Conservation (phyloP, 768 basidiomycete species). For the Kwoniella botswanensis region DNA sequence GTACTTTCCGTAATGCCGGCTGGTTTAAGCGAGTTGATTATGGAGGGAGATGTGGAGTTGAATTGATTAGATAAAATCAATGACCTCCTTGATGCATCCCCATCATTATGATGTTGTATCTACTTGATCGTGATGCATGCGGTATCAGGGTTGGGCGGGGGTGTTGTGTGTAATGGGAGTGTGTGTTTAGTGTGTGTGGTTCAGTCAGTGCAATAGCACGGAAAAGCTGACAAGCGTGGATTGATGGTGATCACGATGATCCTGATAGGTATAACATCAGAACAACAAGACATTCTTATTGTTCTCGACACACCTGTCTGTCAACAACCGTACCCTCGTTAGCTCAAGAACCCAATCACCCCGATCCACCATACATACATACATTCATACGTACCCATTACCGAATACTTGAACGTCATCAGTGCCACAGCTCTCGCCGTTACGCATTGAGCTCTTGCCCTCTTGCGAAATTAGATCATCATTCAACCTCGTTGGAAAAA, state of each 20-base stretch:
- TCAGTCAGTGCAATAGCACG: neutral
- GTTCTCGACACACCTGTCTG: constrained; percentile 3
- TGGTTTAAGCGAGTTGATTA: neutral
- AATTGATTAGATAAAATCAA: neutral
- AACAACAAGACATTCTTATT: constrained; percentile 5
- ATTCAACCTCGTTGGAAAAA: neutral
- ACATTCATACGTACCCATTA: neutral
- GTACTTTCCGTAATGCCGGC: neutral
- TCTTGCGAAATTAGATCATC: neutral
- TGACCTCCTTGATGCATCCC: neutral
- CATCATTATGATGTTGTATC: neutral
- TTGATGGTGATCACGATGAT: neutral
- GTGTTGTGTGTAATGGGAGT: neutral
- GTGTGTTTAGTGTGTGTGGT: neutral
- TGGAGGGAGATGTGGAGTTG: neutral
- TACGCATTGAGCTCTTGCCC: neutral
- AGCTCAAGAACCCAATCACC: neutral
- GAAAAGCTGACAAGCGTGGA: neutral
- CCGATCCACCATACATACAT: neutral
- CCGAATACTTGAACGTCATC: neutral
- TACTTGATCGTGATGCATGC: neutral
- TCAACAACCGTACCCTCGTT: neutral
- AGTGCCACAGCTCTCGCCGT: neutral
- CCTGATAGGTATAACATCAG: constrained; percentile 1
- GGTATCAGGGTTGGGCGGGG: neutral